Evolutionary conservation across 2,329 filamentous ascomycete species (phyloP).

Genomic region (Raffaelea albimanens): DNA sequence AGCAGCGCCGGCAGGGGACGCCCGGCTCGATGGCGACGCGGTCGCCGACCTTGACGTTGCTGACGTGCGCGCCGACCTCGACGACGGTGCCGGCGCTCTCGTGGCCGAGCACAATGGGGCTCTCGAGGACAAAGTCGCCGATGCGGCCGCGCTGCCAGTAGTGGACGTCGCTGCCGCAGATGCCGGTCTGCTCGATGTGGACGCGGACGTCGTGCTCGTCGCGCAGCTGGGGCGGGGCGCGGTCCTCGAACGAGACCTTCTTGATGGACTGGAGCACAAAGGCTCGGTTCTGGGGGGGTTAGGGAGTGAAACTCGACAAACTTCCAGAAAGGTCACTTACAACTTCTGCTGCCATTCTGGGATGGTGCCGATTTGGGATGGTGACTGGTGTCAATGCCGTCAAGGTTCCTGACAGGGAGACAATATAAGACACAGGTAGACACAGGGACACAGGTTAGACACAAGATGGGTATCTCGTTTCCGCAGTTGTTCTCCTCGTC

Average conservation of each 20-base stretch:
- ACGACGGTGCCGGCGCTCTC: conserved; percentile 54
- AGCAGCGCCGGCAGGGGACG: conserved; percentile 43
- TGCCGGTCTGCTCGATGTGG: conserved; percentile 40
- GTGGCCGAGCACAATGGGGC: conserved; percentile 45
- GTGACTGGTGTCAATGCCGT: too few relatives aligned
- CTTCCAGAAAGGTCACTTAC: background rate
- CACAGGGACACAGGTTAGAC: too few relatives aligned
- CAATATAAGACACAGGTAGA: too few relatives aligned
- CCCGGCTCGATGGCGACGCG: conserved; percentile 61
- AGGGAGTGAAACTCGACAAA: background rate
- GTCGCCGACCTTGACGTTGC: conserved; percentile 49
- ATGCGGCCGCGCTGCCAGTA: conserved; percentile 25
- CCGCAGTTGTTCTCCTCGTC: too few relatives aligned
- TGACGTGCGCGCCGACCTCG: conserved; percentile 47
- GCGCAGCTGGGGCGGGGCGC: conserved; percentile 27
- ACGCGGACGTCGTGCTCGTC: conserved; percentile 32
- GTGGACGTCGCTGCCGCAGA: conserved; percentile 56
- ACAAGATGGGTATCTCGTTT: too few relatives aligned
- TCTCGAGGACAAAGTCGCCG: conserved; percentile 47
- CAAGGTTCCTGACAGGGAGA: too few relatives aligned
- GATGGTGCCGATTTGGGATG: too few relatives aligned
- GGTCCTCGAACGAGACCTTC: conserved; percentile 33
- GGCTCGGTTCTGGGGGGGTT: conserved; percentile 28
- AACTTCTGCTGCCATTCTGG: background rate
- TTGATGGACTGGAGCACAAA: conserved; percentile 37